These are phyloP conservation scores for Mucor racemosus DNA, from an alignment of 371 early-diverging fungal species.

Conservation along the genomic window DNA sequence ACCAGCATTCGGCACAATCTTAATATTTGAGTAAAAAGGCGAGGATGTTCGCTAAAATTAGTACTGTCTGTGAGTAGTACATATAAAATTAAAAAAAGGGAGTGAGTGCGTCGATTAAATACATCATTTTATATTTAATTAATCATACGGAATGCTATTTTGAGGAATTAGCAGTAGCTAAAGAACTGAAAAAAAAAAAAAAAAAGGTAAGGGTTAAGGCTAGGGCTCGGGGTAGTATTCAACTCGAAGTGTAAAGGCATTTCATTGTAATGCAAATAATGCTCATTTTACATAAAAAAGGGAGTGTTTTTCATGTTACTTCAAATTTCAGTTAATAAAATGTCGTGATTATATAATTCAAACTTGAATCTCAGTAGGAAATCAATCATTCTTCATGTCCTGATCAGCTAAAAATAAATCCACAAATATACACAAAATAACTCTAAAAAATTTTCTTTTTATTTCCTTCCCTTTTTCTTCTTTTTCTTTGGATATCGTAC, in stretches of 20 bases:
- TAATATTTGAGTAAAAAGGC: too few relatives aligned
- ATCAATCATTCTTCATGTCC: conserved; percentile 1
- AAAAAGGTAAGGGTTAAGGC: not conserved
- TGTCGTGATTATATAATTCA: too few relatives aligned
- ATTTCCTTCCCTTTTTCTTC: conserved; percentile 12
- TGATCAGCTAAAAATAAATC: conserved; percentile 10
- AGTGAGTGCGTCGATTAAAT: conserved; percentile 1
- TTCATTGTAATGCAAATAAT: too few relatives aligned
- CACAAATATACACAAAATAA: conserved; percentile 1
- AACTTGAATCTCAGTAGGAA: conserved; percentile 6
- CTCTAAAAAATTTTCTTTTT: conserved; percentile 10
- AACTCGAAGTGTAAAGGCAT: too few relatives aligned
- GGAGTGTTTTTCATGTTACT: not conserved
- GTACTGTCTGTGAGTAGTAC: not conserved
- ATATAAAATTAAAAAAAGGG: not conserved
- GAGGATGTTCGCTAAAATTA: too few relatives aligned
- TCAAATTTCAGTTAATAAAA: not conserved
- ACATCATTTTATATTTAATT: not conserved
- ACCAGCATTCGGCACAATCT: too few relatives aligned
- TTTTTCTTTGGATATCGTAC: not conserved
- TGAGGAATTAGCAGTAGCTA: not conserved
- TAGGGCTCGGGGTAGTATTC: not conserved
- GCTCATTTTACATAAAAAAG: too few relatives aligned
- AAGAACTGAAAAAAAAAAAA: too few relatives aligned
- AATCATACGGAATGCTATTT: conserved; percentile 2